A percentile compares a stretch with the other conserved stretches of the same genome.
Conservation (phyloP, 495 filamentous ascomycete species). For the Aspergillus ostianus region DNA sequence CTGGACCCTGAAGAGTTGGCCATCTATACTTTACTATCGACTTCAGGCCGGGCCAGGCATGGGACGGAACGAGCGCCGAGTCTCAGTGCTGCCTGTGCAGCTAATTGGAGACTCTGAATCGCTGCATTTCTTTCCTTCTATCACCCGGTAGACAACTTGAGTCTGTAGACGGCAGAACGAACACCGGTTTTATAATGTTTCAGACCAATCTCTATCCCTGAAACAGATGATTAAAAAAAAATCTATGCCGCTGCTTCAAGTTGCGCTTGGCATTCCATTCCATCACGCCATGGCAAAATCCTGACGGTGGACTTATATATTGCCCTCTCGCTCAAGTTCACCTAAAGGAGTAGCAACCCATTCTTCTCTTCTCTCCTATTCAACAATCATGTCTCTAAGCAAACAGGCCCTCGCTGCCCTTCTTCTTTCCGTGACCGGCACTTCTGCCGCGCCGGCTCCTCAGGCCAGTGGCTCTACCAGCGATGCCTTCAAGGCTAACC, state of each 20-base stretch:
- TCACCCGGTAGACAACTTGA: not conserved
- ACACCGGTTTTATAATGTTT: conserved; percentile 4
- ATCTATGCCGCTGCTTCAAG: not conserved
- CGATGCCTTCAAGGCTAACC: conserved; percentile 10
- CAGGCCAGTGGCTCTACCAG: not conserved
- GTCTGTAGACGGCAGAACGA: not conserved
- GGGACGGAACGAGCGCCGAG: not conserved
- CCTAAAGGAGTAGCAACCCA: not conserved
- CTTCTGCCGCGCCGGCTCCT: conserved; percentile 1
- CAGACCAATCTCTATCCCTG: conserved; percentile 5
- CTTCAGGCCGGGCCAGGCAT: not conserved
- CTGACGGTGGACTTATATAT: not conserved
- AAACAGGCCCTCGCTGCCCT: not conserved
- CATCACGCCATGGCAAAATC: not conserved
- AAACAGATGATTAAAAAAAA: not conserved
- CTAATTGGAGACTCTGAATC: not conserved
- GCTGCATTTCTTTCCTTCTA: not conserved
- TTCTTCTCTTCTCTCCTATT: not conserved
- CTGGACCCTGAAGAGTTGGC: not conserved
- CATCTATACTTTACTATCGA: not conserved
- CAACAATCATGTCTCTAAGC: not conserved
- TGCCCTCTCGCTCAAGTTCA: not conserved
- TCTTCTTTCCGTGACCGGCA: not conserved
- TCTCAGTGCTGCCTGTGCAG: not conserved
- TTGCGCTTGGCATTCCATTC: not conserved